phyloP scores from a whole-genome alignment of 805 yeast genomes.

The Ogataea minuta region DNA sequence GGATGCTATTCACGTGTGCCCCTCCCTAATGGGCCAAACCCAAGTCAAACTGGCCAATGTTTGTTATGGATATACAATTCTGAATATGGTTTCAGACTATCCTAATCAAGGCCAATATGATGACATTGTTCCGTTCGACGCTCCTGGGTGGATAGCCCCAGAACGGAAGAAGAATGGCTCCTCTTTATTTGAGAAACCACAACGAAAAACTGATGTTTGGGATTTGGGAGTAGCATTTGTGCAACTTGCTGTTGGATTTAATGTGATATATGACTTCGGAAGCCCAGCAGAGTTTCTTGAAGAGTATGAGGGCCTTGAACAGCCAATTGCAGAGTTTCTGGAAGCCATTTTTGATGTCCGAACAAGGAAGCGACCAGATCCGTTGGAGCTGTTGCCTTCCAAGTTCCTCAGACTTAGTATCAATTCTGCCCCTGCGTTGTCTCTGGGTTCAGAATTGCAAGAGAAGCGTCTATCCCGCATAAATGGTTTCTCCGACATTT shows the following conservation, averaged over 20 bases:
- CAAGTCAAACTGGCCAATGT: conserved; percentile 59
- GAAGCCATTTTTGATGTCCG: conserved; percentile 61
- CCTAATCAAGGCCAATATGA: conserved; percentile 31
- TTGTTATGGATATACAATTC: conserved; percentile 52
- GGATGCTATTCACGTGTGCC: conserved; percentile 53
- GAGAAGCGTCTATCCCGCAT: background rate
- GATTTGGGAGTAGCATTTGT: conserved; percentile 78
- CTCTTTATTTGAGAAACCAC: conserved; percentile 44
- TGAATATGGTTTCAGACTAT: conserved; percentile 36
- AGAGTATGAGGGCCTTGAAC: conserved; percentile 38
- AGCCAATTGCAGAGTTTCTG: conserved; percentile 64
- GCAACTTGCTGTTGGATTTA: conserved; percentile 61
- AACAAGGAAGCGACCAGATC: conserved; percentile 72
- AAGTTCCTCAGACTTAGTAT: conserved; percentile 77
- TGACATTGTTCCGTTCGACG: conserved; percentile 28
- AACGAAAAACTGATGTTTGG: conserved; percentile 91
- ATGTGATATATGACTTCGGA: conserved; percentile 49
- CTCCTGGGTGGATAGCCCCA: conserved; percentile 73
- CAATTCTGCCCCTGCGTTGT: conserved; percentile 31
- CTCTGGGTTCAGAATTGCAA: conserved; percentile 4
- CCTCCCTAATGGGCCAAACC: conserved; percentile 54
- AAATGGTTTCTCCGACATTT: conserved; percentile 22
- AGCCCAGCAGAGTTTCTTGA: conserved; percentile 65
- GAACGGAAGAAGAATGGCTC: conserved; percentile 45
- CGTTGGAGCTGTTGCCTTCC: conserved; percentile 80